phyloP scores from a whole-genome alignment of 306 rosid genomes.

The Lupinus albus region DNA sequence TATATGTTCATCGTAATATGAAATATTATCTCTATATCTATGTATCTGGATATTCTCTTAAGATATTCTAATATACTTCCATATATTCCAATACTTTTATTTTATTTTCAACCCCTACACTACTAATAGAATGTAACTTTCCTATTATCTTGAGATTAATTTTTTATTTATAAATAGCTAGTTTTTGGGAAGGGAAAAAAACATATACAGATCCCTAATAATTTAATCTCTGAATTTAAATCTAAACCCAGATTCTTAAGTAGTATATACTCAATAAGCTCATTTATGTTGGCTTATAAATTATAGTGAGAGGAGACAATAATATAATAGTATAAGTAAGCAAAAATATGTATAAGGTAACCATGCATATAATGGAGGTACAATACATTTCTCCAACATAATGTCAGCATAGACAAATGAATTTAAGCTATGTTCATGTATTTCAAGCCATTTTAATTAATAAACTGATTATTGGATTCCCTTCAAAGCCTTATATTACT shows the following conservation, averaged over 20 bases:
- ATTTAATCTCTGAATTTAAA: too few species aligned
- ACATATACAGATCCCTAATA: too few species aligned
- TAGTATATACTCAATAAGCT: background rate
- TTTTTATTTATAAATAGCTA: too few species aligned
- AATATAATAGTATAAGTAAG: background rate
- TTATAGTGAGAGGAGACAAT: background rate
- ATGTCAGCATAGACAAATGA: constrained; percentile 33
- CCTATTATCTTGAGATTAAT: too few species aligned
- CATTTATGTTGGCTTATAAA: background rate
- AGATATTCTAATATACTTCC: too few species aligned
- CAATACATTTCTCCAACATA: constrained; percentile 59
- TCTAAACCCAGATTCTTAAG: background rate
- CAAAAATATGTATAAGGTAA: background rate
- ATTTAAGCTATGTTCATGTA: constrained; percentile 46
- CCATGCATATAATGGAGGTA: constrained; percentile 16
- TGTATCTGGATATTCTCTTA: too few species aligned
- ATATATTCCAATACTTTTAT: too few species aligned
- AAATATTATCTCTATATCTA: too few species aligned
- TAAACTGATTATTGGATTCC: constrained; percentile 36
- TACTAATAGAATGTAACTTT: too few species aligned
- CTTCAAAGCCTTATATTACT: constrained; percentile 31
- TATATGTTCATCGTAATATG: too few species aligned
- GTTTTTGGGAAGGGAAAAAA: too few species aligned
- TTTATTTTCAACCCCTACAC: too few species aligned
- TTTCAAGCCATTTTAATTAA: constrained; percentile 4